A percentile compares a stretch with the other conserved stretches of the same genome.
Evolutionary conservation across 257 asterid species (phyloP).

Genomic region (Mentha longifolia): DNA sequence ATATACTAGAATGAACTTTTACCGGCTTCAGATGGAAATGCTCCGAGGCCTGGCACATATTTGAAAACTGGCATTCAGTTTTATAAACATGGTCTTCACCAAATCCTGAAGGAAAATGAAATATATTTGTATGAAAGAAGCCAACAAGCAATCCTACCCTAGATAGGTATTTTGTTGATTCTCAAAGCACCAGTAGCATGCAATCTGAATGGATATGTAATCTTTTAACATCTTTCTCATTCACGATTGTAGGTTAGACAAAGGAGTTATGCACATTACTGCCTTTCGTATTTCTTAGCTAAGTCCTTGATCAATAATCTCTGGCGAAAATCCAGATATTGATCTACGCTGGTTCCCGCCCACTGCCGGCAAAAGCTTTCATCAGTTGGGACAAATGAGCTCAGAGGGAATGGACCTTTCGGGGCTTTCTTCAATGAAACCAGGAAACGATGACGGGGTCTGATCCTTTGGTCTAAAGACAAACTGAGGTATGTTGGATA

Average conservation of each 20-base stretch:
- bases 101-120: slow-evolving; percentile 18
- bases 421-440: slow-evolving; percentile 90
- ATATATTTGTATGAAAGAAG: slow-evolving; percentile 8
- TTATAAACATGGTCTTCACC: slow-evolving; percentile 10
- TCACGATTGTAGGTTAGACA: slow-evolving; percentile 24
- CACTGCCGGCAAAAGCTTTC: slow-evolving; percentile 92
- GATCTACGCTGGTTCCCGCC: slow-evolving; percentile 92
- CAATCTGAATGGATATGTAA: background rate
- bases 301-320: slow-evolving; percentile 77
- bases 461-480: slow-evolving; percentile 92
- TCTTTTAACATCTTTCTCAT: slow-evolving; percentile 16
- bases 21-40: slow-evolving; percentile 33
- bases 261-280: slow-evolving; percentile 34
- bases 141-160: slow-evolving; percentile 36
- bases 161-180: slow-evolving; percentile 19
- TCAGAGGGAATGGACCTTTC: slow-evolving; percentile 90
- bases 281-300: slow-evolving; percentile 78
- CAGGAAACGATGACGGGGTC: slow-evolving; percentile 91
- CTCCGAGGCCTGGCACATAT: slow-evolving; percentile 30
- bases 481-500: slow-evolving; percentile 89
- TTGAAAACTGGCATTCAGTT: slow-evolving; percentile 13
- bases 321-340: slow-evolving; percentile 86
- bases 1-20: slow-evolving; percentile 16
- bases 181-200: slow-evolving; percentile 12
- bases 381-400: slow-evolving; percentile 90